Conservation (phyloP, 2,329 filamentous ascomycete genomes). For the Penicillium griseofulvum region DNA sequence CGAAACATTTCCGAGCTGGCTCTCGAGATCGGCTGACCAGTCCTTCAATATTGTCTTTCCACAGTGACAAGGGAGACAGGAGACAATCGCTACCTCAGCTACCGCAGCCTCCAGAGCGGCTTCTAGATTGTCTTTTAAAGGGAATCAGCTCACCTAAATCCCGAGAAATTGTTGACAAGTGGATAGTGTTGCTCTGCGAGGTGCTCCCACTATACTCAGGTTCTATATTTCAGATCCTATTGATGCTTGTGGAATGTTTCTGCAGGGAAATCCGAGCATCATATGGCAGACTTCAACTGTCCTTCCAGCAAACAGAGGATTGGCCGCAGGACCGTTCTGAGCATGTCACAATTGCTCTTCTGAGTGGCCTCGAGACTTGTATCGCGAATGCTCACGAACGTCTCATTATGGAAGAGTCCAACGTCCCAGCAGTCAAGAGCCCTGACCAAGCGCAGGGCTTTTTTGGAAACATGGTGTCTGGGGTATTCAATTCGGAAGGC, state of each 20-base stretch:
- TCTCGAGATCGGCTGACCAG: slow-evolving; percentile 43
- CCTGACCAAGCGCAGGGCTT: slow-evolving; percentile 83
- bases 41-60: slow-evolving; percentile 46
- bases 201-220: slow-evolving; percentile 80
- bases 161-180: slow-evolving; percentile 79
- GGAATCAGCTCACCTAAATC: slow-evolving; percentile 75
- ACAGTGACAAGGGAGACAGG: slow-evolving; percentile 46
- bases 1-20: slow-evolving; percentile 36
- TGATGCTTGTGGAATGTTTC: slow-evolving; percentile 86
- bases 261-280: slow-evolving; percentile 72
- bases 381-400: slow-evolving; percentile 83
- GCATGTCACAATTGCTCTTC: slow-evolving; percentile 66
- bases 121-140: slow-evolving; percentile 75
- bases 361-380: slow-evolving; percentile 91
- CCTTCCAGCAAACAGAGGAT: slow-evolving; percentile 42
- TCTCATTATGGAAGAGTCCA: slow-evolving; percentile 71
- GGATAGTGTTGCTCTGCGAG: slow-evolving; percentile 81
- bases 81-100: slow-evolving; percentile 30
- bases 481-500: slow-evolving; percentile 77
- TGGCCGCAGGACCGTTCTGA: slow-evolving; percentile 54
- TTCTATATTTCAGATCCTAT: slow-evolving; percentile 82
- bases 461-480: slow-evolving; percentile 91
- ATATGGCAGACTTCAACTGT: slow-evolving; percentile 65
- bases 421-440: slow-evolving; percentile 66
- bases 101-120: slow-evolving; percentile 58